Evolutionary conservation across 2,329 filamentous ascomycete species (phyloP).

Genomic region (Fusarium papillatum): DNA sequence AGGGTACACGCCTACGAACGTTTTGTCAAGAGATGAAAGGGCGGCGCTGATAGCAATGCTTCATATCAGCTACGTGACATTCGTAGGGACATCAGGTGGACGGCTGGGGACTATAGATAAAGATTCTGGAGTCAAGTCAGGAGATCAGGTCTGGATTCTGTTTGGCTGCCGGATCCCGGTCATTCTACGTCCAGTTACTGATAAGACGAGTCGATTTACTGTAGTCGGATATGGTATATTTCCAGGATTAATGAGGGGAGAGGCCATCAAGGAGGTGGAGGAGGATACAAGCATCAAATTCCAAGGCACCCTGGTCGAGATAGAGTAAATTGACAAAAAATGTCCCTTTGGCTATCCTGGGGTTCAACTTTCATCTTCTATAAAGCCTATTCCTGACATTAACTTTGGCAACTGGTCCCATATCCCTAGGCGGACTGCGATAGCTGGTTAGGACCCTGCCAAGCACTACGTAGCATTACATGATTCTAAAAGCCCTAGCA

Average conservation of each 20-base stretch:
- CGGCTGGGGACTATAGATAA: neutral
- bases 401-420: too few relatives aligned
- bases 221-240: neutral
- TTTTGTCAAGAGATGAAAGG: neutral
- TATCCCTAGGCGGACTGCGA: too few relatives aligned
- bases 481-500: neutral
- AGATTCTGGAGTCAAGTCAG: neutral
- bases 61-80: neutral
- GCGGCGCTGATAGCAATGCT: neutral
- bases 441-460: too few relatives aligned
- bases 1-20: neutral
- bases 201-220: neutral
- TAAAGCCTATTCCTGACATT: too few relatives aligned
- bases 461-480: too few relatives aligned
- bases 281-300: neutral
- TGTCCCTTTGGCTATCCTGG: too few relatives aligned
- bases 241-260: constrained; percentile 5
- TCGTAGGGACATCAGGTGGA: neutral
- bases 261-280: neutral
- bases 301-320: neutral
- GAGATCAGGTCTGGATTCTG: constrained; percentile 12
- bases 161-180: constrained; percentile 8
- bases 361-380: too few relatives aligned
- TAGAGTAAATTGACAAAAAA: neutral
- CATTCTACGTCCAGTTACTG: neutral